phyloP scores from a whole-genome alignment of 1,139 yeast species.

The Ashbya aceris region DNA sequence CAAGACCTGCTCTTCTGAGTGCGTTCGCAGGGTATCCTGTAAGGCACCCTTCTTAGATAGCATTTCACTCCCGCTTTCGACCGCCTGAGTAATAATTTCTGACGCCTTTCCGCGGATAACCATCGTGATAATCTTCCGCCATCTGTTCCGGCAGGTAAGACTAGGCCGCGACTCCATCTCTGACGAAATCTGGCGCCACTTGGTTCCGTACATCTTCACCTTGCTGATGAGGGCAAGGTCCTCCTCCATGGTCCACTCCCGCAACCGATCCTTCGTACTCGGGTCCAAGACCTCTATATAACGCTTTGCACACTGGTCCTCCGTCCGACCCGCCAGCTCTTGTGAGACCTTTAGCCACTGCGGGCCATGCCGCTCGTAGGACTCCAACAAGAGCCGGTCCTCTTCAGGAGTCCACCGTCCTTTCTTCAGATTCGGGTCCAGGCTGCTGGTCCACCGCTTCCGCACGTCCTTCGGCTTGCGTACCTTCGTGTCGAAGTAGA shows the following conservation, averaged over 20 bases:
- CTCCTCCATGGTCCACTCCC: slow-evolving; percentile 75
- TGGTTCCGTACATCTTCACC: slow-evolving; percentile 71
- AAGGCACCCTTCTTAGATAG: background rate
- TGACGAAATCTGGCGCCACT: slow-evolving; percentile 76
- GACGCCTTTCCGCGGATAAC: slow-evolving; percentile 48
- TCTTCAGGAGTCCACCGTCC: slow-evolving; percentile 90
- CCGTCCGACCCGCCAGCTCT: slow-evolving; percentile 76
- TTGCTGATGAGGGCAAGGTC: slow-evolving; percentile 58
- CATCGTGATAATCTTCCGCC: slow-evolving; percentile 79
- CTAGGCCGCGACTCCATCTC: slow-evolving; percentile 77
- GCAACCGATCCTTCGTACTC: slow-evolving; percentile 56
- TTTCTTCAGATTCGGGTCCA: slow-evolving; percentile 71
- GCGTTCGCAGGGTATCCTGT: slow-evolving; percentile 1
- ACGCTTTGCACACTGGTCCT: slow-evolving; percentile 90
- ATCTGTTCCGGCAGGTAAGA: slow-evolving; percentile 81
- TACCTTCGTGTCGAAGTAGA: slow-evolving; percentile 30
- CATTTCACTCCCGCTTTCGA: slow-evolving; percentile 8
- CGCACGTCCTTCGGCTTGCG: slow-evolving; percentile 63
- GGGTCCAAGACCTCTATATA: slow-evolving; percentile 88
- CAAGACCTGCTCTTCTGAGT: background rate
- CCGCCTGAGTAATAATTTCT: slow-evolving; percentile 24
- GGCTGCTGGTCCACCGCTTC: slow-evolving; percentile 68
- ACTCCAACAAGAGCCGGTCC: slow-evolving; percentile 55
- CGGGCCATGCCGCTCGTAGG: slow-evolving; percentile 63
- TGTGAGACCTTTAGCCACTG: slow-evolving; percentile 80